Base-by-base conservation (phyloP, 2,329 filamentous ascomycete genomes). In the Aspergillus novoparasiticus region DNA sequence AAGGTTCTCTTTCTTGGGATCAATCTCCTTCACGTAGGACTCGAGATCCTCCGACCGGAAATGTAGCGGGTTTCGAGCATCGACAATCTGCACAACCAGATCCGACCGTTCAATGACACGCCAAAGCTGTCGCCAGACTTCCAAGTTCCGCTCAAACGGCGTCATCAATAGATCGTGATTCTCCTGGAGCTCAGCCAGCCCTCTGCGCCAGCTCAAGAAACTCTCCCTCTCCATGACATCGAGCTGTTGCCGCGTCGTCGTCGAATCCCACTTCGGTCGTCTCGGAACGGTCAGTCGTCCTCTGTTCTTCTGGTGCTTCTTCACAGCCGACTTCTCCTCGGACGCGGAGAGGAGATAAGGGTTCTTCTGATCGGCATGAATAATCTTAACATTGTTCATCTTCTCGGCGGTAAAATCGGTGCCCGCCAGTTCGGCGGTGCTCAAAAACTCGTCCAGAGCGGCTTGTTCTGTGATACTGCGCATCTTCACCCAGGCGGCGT, bases 341-440 rank as follows among this genome's bases (percentile, higher is more conserved):
- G 89, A 86, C 0, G 91, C 88, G 0, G 93, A 94, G 21, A 99
- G 84, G 6, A 99, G 83, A 72, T 94, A 99, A 0, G 95, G 95
- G 78, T 99, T 99, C 82, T 91, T 92, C 81, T 97, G 94, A 78
- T 97, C 93, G 69, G 90, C 90, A 78, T 99, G 95, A 71, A 99
- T 97, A 76, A 99, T 97, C 83, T 97, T 97, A 80, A 98, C 91
- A 75, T 96, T 98, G 81, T 94, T 98, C 87, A 96, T 91, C 86
- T 98, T 98, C 83, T 98, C 94, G 32, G 95, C 96, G 1, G 94
- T 98, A 79, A 99, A 99, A 77, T 99, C 95, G 69, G 95, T 99
- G 68, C 93, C 94, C n/a, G 95, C 95, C 71, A 99, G 84, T 81
- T 98, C 94, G 67, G 95, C 96, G 1, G 95, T 99, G 62, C 91